Conservation (phyloP, 139 green algal species). For the Ulvella scutata region DNA sequence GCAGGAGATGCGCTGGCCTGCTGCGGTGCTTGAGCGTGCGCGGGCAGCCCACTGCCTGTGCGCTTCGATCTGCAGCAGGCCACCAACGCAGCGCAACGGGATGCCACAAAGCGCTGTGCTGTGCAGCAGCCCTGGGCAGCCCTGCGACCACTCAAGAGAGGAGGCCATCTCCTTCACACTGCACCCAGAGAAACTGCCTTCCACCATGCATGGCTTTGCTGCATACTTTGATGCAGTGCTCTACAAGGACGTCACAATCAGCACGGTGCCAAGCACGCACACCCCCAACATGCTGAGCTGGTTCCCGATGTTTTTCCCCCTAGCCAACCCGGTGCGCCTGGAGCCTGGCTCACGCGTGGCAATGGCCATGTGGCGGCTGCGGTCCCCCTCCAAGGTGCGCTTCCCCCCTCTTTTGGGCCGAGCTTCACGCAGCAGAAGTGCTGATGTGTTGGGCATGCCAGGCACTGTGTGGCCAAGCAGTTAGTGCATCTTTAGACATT, state of each 20-base stretch:
- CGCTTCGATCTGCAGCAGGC: background rate
- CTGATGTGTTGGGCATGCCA: background rate
- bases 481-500: background rate
- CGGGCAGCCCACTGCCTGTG: no score
- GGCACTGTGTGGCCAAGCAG: background rate
- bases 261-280: slow-evolving; percentile 75
- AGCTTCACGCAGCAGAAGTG: background rate
- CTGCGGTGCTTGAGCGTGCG: no score
- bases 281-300: slow-evolving; percentile 77
- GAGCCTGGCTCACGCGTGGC: slow-evolving; percentile 35
- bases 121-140: background rate
- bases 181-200: slow-evolving; percentile 10
- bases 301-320: slow-evolving; percentile 98
- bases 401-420: slow-evolving; percentile 8
- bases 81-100: background rate
- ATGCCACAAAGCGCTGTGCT: background rate
- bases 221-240: slow-evolving; percentile 93
- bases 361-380: slow-evolving; percentile 75
- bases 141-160: slow-evolving; percentile 24
- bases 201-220: slow-evolving; percentile 75
- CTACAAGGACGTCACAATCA: slow-evolving; percentile 75
- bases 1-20: background rate
- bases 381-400: slow-evolving; percentile 50
- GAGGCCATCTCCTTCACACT: slow-evolving; percentile 38
- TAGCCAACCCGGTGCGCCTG: slow-evolving; percentile 57